Percentiles rank a stretch among this genome's conserved stretches.
Conservation (phyloP, 345 rosid genomes). For the Ceriops tagal region DNA sequence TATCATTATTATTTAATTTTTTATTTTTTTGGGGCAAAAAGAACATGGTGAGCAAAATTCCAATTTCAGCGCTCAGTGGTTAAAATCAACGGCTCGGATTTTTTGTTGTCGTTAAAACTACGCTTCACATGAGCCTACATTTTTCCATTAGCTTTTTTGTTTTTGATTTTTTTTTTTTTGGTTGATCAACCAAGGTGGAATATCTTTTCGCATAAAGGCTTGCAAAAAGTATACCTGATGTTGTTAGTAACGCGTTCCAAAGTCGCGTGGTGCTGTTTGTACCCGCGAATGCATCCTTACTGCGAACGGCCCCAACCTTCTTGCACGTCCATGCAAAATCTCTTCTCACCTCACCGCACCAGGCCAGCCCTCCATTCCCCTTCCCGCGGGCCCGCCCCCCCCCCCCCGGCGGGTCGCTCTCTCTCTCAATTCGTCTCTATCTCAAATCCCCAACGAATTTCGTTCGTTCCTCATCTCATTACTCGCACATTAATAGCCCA, state of each 20-base stretch:
- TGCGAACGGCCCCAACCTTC: constrained; percentile 25
- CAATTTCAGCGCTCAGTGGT: too few relatives aligned
- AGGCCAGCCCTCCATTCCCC: not conserved
- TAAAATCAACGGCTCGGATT: too few relatives aligned
- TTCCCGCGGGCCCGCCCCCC: not conserved
- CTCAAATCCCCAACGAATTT: not conserved
- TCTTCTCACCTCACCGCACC: constrained; percentile 4
- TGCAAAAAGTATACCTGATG: not conserved
- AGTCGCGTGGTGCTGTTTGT: constrained; percentile 14
- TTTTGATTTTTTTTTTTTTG: too few relatives aligned
- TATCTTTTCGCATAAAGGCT: too few relatives aligned
- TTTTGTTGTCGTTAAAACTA: too few relatives aligned
- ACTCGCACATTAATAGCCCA: not conserved
- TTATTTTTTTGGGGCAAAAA: too few relatives aligned
- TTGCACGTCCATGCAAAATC: constrained; percentile 47
- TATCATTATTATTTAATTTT: too few relatives aligned
- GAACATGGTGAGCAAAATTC: too few relatives aligned
- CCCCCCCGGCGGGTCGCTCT: not conserved
- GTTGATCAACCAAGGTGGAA: too few relatives aligned
- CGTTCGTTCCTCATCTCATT: not conserved
- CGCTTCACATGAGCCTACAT: too few relatives aligned
- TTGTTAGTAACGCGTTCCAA: not conserved
- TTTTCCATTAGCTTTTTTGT: too few relatives aligned
- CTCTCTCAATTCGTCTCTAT: not conserved
- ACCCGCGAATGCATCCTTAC: not conserved